Evolutionary conservation across 352 stramenopile genomes (phyloP).

Genomic region (Pythium aphanidermatum): DNA sequence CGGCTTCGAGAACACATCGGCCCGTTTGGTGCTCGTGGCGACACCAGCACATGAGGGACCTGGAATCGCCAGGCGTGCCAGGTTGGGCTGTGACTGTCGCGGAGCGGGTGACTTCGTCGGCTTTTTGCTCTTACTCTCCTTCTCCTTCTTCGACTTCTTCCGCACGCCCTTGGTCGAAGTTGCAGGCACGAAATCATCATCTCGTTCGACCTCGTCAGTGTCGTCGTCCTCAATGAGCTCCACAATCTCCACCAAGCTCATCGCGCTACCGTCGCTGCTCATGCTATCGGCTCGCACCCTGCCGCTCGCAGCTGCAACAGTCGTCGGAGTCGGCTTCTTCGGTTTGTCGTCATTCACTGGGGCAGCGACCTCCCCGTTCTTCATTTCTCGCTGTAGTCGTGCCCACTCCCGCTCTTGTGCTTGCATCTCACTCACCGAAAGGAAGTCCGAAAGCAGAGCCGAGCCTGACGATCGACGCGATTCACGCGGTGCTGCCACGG

Average conservation of each 20-base stretch:
- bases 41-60: background rate
- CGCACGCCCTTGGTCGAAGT: background rate
- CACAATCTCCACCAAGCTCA: slow-evolving; percentile 20
- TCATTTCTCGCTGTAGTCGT: slow-evolving; percentile 13
- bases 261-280: slow-evolving; percentile 7
- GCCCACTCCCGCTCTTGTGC: slow-evolving; percentile 21
- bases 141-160: slow-evolving; percentile 1
- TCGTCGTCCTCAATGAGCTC: slow-evolving; percentile 24
- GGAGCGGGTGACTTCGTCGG: background rate
- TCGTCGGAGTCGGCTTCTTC: background rate
- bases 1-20: slow-evolving; percentile 13
- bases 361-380: no score
- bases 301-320: no score
- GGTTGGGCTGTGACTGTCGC: background rate
- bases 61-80: background rate
- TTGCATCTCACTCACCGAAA: slow-evolving; percentile 21
- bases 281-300: slow-evolving; percentile 3
- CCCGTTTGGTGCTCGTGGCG: background rate
- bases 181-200: slow-evolving; percentile 12
- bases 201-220: slow-evolving; percentile 13
- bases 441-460: slow-evolving; percentile 11
- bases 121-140: background rate
- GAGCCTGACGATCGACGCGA: background rate
- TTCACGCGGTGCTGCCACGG: background rate
- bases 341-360: no score